Evolutionary conservation across 2,329 filamentous ascomycete species (phyloP).

Genomic region (Aspergillus nomiae): DNA sequence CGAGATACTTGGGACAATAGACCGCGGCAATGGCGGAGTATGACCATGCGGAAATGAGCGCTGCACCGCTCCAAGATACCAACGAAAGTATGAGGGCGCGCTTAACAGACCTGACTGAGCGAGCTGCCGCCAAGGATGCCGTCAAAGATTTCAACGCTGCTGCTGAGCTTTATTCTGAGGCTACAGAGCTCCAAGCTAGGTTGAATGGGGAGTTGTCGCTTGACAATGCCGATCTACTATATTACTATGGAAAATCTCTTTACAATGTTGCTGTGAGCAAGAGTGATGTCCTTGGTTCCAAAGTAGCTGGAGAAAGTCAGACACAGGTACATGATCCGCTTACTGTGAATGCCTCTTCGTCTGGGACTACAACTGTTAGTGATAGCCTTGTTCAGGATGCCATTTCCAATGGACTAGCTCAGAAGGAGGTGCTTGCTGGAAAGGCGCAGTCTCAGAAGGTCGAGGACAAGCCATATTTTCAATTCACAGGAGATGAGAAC

Average conservation of each 20-base stretch:
- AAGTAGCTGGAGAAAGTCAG: constrained; percentile 63
- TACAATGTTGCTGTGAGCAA: constrained; percentile 94
- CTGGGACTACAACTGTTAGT: constrained; percentile 18
- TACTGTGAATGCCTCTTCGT: constrained; percentile 40
- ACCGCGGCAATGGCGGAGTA: constrained; percentile 29
- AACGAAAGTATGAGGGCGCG: constrained; percentile 57
- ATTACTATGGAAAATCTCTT: constrained; percentile 88
- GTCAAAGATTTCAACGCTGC: constrained; percentile 87
- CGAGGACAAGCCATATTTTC: constrained; percentile 69
- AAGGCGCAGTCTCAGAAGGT: constrained; percentile 14
- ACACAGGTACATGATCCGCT: constrained; percentile 54
- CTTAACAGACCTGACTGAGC: constrained; percentile 75
- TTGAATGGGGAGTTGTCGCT: constrained; percentile 90
- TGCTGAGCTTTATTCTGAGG: constrained; percentile 83
- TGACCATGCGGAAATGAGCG: constrained; percentile 16
- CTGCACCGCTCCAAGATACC: constrained; percentile 18
- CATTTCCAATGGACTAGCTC: constrained; percentile 24
- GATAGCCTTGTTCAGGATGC: constrained; percentile 30
- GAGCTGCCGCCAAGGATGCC: constrained; percentile 81
- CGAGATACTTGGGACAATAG: background rate
- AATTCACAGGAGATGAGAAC: constrained; percentile 92
- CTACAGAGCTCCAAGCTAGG: constrained; percentile 85
- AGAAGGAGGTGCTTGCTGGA: constrained; percentile 19
- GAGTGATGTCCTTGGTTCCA: constrained; percentile 88
- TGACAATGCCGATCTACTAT: constrained; percentile 90